Conservation (phyloP, 176 grass and related monocot species). For the Carex cristatella region DNA sequence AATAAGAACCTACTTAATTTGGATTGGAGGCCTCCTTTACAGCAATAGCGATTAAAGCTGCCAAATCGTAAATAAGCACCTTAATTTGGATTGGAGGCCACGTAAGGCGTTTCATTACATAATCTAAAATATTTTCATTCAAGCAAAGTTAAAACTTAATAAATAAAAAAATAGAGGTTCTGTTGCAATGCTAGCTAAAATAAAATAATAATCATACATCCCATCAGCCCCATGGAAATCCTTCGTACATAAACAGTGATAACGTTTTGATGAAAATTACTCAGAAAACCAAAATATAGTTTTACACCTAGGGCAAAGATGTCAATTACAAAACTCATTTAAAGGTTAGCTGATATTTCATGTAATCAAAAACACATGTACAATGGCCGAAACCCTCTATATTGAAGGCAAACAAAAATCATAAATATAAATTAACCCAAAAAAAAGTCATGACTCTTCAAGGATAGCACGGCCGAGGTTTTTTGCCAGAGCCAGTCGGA, state of each 20-base stretch:
- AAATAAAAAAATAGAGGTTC: neutral
- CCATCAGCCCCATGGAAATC: neutral
- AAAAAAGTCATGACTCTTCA: conserved; percentile 49
- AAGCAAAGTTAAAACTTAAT: neutral
- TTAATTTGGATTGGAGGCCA: no score
- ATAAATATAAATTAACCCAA: conserved; percentile 12
- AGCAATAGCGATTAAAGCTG: no score
- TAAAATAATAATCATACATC: neutral
- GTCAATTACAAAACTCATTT: neutral
- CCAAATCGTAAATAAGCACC: no score
- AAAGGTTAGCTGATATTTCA: neutral
- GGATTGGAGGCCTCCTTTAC: no score
- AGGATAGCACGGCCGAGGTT: conserved; percentile 71
- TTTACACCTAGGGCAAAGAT: neutral
- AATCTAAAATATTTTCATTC: neutral
- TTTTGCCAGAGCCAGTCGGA: conserved; percentile 67
- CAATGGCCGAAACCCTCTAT: neutral
- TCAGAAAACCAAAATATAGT: neutral
- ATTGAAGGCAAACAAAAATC: neutral
- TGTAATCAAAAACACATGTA: neutral
- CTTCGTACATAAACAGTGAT: neutral
- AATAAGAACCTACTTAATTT: no score
- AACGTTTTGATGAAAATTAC: neutral
- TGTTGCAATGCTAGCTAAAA: neutral
- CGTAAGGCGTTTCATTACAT: no score